Percentiles rank a stretch among this genome's conserved stretches.
These are phyloP conservation scores for Naganishia randhawae DNA, from an alignment of 768 basidiomycete species.

Conservation along the genomic window DNA sequence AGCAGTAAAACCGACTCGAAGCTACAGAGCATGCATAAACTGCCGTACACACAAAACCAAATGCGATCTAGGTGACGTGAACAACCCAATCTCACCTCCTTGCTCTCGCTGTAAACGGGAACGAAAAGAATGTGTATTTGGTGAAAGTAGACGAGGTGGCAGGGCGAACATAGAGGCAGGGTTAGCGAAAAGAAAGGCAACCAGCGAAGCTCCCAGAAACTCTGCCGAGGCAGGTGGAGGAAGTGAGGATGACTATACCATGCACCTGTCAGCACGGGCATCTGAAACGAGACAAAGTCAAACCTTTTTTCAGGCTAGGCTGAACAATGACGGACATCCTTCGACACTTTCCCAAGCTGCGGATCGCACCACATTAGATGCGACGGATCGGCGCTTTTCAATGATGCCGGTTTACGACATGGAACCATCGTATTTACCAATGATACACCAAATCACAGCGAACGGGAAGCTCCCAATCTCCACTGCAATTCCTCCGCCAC, in stretches of 20 bases:
- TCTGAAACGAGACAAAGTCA: neutral
- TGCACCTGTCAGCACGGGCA: neutral
- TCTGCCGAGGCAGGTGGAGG: neutral
- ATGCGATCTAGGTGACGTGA: constrained; percentile 48
- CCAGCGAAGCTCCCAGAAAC: neutral
- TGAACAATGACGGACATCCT: neutral
- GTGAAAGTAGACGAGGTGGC: constrained; percentile 43
- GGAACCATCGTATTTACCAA: neutral
- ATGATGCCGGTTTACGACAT: neutral
- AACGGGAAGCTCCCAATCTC: neutral
- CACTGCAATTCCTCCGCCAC: neutral
- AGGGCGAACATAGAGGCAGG: constrained; percentile 35
- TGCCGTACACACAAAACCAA: constrained; percentile 37
- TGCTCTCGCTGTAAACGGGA: constrained; percentile 44
- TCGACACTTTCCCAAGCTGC: neutral
- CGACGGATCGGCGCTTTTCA: neutral
- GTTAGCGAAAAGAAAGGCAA: neutral
- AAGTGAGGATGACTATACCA: neutral
- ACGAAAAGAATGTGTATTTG: constrained; percentile 44
- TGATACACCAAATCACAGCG: neutral
- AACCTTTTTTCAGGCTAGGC: neutral
- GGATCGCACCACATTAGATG: neutral
- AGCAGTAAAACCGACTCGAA: constrained; percentile 11
- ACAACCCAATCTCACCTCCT: constrained; percentile 44
- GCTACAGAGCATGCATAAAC: constrained; percentile 25